Conservation (phyloP, 1,284 basidiomycete species). For the Trichosporon faecale region DNA sequence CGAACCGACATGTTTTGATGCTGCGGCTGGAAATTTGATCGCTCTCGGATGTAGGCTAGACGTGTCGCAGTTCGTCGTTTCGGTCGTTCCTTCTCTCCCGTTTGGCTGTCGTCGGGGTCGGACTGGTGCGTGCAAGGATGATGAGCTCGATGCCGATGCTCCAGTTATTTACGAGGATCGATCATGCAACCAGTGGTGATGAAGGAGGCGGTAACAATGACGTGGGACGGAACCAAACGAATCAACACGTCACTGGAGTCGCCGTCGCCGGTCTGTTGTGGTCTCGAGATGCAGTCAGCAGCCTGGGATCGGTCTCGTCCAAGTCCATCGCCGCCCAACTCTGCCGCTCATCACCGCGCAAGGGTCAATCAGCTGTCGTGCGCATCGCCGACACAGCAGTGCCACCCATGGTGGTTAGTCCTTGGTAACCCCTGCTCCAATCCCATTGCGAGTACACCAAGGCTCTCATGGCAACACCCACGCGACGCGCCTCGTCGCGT, state of each 20-base stretch:
- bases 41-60: background rate
- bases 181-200: background rate
- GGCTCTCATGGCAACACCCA: conserved; percentile 22
- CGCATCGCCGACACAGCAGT: conserved; percentile 11
- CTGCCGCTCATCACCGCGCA: conserved; percentile 5
- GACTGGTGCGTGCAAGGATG: background rate
- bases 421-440: background rate
- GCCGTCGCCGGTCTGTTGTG: conserved; percentile 4
- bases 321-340: conserved; percentile 2
- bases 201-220: background rate
- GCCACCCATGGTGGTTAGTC: conserved; percentile 9
- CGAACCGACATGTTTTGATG: conserved; percentile 42
- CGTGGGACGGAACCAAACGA: conserved; percentile 5
- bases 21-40: background rate
- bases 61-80: background rate
- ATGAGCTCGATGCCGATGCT: background rate
- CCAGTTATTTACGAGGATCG: background rate
- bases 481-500: conserved; percentile 24
- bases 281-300: background rate
- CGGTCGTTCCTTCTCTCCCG: background rate
- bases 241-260: conserved; percentile 2
- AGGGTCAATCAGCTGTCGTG: conserved; percentile 3
- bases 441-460: background rate
- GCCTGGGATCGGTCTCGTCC: conserved; percentile 1
- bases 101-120: background rate